Percentiles rank a stretch among this genome's conserved stretches.
Evolutionary conservation across 1,284 basidiomycete species (phyloP).

Genomic region (Cutaneotrichosporon curvatum): DNA sequence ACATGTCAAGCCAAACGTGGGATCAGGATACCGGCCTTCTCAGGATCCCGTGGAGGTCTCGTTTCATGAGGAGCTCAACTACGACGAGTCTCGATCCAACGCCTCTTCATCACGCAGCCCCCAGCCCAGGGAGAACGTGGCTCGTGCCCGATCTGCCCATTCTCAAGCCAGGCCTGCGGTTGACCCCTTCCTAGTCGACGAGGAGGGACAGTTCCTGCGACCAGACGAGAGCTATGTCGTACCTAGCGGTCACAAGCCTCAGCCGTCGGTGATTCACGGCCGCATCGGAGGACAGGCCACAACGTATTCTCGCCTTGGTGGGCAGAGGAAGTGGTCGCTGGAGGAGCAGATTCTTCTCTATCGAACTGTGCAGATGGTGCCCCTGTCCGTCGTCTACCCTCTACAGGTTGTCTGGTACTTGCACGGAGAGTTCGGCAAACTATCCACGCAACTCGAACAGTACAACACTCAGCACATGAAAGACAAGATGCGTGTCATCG

Average conservation of each 20-base stretch:
- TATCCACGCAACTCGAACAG: slow-evolving; percentile 13
- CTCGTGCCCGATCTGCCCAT: too few species aligned
- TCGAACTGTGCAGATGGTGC: slow-evolving; percentile 34
- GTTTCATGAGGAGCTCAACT: too few species aligned
- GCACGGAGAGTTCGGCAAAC: slow-evolving; percentile 27
- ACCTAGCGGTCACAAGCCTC: slow-evolving; percentile 9
- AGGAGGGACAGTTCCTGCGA: slow-evolving; percentile 20
- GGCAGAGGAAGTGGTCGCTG: slow-evolving; percentile 20
- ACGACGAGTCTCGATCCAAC: too few species aligned
- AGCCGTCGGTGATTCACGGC: slow-evolving; percentile 20
- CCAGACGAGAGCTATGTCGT: slow-evolving; percentile 17
- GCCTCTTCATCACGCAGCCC: too few species aligned
- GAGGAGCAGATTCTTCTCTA: slow-evolving; percentile 30
- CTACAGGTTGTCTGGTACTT: slow-evolving; percentile 27
- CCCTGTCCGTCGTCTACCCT: slow-evolving; percentile 25
- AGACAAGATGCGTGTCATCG: slow-evolving; percentile 30
- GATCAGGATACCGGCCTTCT: too few species aligned
- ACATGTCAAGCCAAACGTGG: too few species aligned
- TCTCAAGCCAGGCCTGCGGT: too few species aligned
- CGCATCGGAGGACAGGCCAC: not conserved
- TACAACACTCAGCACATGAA: slow-evolving; percentile 40
- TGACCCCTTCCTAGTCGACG: slow-evolving; percentile 29
- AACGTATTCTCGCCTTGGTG: slow-evolving; percentile 1
- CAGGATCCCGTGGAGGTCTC: too few species aligned
- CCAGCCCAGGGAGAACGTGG: too few species aligned